These are phyloP conservation scores for Coemansia sp. DNA, from an alignment of 192 early-diverging fungal species.

Conservation along the genomic window DNA sequence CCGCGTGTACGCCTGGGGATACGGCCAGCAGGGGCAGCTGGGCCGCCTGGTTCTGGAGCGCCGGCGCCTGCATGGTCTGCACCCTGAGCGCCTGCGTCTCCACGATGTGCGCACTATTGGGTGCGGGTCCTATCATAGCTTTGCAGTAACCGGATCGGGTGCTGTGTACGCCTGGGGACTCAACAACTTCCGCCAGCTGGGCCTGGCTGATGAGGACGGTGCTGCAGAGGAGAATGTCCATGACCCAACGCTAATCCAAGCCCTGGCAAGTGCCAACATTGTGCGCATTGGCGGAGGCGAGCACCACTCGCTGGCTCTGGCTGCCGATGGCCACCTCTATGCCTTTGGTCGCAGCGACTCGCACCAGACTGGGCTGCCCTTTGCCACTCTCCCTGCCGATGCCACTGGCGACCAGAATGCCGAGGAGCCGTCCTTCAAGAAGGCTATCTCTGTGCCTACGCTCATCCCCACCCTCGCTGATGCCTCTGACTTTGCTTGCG, in stretches of 20 bases:
- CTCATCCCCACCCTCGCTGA: conserved; percentile 45
- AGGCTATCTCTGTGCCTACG: conserved; percentile 60
- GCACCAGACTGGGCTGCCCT: conserved; percentile 75
- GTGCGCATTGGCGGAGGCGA: conserved; percentile 74
- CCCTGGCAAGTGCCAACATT: conserved; percentile 50
- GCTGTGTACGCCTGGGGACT: conserved; percentile 80
- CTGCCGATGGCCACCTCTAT: conserved; percentile 68
- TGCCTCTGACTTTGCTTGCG: conserved; percentile 58
- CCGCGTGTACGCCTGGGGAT: conserved; percentile 85
- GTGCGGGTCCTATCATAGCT: conserved; percentile 82
- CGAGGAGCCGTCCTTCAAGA: conserved; percentile 48
- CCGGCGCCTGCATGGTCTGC: conserved; percentile 63
- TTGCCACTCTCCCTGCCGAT: conserved; percentile 37
- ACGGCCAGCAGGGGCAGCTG: conserved; percentile 84
- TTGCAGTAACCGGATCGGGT: conserved; percentile 68
- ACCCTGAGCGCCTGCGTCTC: conserved; percentile 56
- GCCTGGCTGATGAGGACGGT: conserved; percentile 53
- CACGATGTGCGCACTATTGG: conserved; percentile 64
- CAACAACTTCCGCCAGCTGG: conserved; percentile 90
- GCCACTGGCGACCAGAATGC: conserved; percentile 15
- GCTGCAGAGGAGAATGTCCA: conserved; percentile 53
- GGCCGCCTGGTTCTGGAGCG: conserved; percentile 79
- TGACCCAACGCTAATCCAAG: conserved; percentile 58
- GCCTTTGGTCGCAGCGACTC: conserved; percentile 85
- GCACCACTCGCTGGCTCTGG: conserved; percentile 80